A percentile compares a stretch with the other conserved stretches of the same genome.
These are phyloP conservation scores for Pseudotsuga menziesii DNA, from an alignment of 75 land plant genomes.

Conservation along the genomic window DNA sequence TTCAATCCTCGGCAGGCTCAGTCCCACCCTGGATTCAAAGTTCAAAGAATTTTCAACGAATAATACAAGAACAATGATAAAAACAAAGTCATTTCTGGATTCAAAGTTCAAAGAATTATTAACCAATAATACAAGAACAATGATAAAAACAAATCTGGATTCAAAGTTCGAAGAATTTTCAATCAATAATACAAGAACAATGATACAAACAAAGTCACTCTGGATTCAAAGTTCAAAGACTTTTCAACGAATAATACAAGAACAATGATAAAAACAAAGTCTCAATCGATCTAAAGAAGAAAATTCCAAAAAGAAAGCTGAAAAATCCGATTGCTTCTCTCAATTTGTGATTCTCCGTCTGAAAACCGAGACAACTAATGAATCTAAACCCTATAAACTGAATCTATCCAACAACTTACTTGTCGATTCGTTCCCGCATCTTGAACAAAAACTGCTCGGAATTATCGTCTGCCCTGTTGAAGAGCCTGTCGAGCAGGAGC, in stretches of 20 bases:
- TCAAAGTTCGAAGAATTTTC: too few species aligned
- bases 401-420: conserved; percentile 18
- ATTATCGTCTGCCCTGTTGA: conserved; percentile 27
- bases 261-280: too few species aligned
- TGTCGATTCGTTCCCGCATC: conserved; percentile 53
- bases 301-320: background rate
- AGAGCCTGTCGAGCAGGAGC: conserved; percentile 42
- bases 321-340: background rate
- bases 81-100: conserved; percentile 37
- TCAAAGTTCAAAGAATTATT: too few species aligned
- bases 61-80: too few species aligned
- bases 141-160: background rate
- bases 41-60: too few species aligned
- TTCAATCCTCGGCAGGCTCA: conserved; percentile 76
- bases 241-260: too few species aligned
- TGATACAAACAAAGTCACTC: conserved; percentile 14
- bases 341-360: too few species aligned
- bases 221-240: background rate
- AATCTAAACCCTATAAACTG: background rate
- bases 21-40: conserved; percentile 45
- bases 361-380: background rate
- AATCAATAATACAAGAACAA: too few species aligned
- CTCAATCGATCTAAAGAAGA: background rate
- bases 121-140: too few species aligned
- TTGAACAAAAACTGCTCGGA: conserved; percentile 39